These are phyloP conservation scores for Psophocarpus tetragonolobus DNA, from an alignment of 306 rosid genomes.

Conservation along the genomic window DNA sequence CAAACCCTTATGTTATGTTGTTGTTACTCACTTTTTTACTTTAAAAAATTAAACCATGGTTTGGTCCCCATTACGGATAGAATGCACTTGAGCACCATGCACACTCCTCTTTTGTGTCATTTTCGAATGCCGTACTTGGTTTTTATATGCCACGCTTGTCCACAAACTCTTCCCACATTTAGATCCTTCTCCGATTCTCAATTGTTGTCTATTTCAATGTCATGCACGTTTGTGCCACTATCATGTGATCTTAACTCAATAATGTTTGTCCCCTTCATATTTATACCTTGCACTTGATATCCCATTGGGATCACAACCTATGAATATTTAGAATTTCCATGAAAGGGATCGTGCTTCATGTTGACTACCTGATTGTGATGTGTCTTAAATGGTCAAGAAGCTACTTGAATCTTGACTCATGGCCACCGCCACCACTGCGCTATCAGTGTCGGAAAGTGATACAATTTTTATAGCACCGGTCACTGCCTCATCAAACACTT, in stretches of 20 bases:
- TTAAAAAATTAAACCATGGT: conserved; percentile 15
- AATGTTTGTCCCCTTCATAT: conserved; percentile 45
- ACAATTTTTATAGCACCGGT: conserved; percentile 15
- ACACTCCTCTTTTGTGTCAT: conserved; percentile 39
- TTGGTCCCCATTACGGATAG: conserved; percentile 34
- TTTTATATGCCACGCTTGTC: conserved; percentile 31
- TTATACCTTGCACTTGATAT: conserved; percentile 30
- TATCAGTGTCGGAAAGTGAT: conserved; percentile 36
- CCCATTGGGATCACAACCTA: conserved; percentile 34
- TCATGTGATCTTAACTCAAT: conserved; percentile 31
- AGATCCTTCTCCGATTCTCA: conserved; percentile 29
- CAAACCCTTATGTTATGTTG: neutral
- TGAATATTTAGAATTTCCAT: neutral
- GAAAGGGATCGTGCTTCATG: conserved; percentile 12
- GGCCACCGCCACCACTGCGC: conserved; percentile 30
- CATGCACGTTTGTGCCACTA: conserved; percentile 52
- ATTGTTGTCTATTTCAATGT: conserved; percentile 28
- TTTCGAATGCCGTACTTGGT: conserved; percentile 27
- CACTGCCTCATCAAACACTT: neutral
- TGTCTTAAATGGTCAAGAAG: conserved; percentile 17
- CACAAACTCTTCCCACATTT: conserved; percentile 24
- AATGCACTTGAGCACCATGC: conserved; percentile 13
- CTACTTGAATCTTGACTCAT: neutral
- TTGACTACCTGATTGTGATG: conserved; percentile 33
- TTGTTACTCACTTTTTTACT: conserved; percentile 7